These are phyloP conservation scores for Phylloporus scabripes DNA, from an alignment of 768 basidiomycete genomes.

Conservation along the genomic window DNA sequence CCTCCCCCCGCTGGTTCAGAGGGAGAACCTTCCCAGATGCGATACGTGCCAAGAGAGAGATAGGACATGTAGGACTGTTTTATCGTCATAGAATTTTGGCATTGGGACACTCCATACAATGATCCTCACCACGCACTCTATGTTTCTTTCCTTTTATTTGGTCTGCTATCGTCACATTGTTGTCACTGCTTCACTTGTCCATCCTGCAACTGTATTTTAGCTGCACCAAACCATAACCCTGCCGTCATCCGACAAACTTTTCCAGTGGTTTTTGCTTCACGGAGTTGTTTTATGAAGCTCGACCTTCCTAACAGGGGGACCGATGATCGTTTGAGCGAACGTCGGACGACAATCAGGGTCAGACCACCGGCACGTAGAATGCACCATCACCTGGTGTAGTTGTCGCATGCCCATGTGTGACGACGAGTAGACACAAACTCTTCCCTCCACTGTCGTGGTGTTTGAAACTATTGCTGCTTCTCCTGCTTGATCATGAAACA, in stretches of 20 bases:
- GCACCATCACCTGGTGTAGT: background rate
- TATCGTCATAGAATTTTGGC: constrained; percentile 13
- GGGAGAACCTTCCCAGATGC: constrained; percentile 22
- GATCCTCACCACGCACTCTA: constrained; percentile 2
- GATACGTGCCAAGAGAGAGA: constrained; percentile 25
- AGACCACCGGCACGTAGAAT: background rate
- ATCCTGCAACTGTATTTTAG: constrained; percentile 17
- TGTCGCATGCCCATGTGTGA: background rate
- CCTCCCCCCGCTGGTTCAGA: constrained; percentile 27
- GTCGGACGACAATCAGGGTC: constrained; percentile 15
- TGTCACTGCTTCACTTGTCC: constrained; percentile 7
- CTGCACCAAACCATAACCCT: constrained; percentile 6
- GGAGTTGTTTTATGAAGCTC: constrained; percentile 9
- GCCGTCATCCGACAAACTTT: constrained; percentile 5
- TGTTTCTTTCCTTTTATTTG: background rate
- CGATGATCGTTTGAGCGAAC: constrained; percentile 8
- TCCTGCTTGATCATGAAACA: constrained; percentile 10
- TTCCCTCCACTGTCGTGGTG: constrained; percentile 6
- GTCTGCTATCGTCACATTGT: constrained; percentile 10
- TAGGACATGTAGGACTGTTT: constrained; percentile 6
- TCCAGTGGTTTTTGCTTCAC: constrained; percentile 13
- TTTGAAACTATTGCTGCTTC: constrained; percentile 9
- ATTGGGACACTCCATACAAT: constrained; percentile 10
- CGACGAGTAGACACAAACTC: background rate
- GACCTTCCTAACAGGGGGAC: constrained; percentile 17